A percentile compares a stretch with the other conserved stretches of the same genome.
phyloP scores from a whole-genome alignment of 177 flowering plant species.

The Tripterygium wilfordii region DNA sequence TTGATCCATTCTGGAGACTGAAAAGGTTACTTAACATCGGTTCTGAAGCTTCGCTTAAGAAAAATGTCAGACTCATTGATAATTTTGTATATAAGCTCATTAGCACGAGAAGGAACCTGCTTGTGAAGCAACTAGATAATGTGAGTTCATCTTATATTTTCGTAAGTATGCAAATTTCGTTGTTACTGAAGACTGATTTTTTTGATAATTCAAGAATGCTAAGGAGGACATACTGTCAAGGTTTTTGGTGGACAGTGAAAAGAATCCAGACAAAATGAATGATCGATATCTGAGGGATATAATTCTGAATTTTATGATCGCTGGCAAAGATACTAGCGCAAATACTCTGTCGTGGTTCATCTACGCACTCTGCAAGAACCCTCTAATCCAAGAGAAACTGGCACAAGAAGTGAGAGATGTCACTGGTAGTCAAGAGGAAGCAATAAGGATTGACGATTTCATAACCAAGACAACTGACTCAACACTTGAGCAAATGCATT shows the following conservation, averaged over 20 bases:
- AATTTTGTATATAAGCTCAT: constrained; percentile 37
- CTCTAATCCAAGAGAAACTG: constrained; percentile 44
- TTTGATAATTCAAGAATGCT: constrained; percentile 22
- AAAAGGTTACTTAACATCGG: constrained; percentile 47
- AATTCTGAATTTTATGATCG: constrained; percentile 48
- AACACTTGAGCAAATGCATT: constrained; percentile 50
- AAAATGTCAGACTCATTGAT: constrained; percentile 34
- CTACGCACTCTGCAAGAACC: constrained; percentile 56
- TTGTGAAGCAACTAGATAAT: constrained; percentile 5
- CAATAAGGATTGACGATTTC: constrained; percentile 21
- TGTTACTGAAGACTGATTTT: no score
- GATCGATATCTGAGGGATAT: constrained; percentile 50
- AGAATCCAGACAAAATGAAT: constrained; percentile 34
- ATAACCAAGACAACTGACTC: constrained; percentile 24
- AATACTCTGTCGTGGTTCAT: constrained; percentile 58
- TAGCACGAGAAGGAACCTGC: constrained; percentile 21
- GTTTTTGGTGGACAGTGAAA: constrained; percentile 39
- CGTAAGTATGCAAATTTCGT: no score
- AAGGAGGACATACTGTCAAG: constrained; percentile 65
- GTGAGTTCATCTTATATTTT: constrained; percentile 14
- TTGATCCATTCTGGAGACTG: constrained; percentile 48
- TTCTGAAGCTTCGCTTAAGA: constrained; percentile 42
- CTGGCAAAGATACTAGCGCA: constrained; percentile 59
- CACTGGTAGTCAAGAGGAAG: constrained; percentile 2
- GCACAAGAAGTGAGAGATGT: constrained; percentile 37